Evolutionary conservation across 305 asterid genomes (phyloP), one percentile per base, ranked within the genome.

Genomic region (Ajuga reptans): DNA sequence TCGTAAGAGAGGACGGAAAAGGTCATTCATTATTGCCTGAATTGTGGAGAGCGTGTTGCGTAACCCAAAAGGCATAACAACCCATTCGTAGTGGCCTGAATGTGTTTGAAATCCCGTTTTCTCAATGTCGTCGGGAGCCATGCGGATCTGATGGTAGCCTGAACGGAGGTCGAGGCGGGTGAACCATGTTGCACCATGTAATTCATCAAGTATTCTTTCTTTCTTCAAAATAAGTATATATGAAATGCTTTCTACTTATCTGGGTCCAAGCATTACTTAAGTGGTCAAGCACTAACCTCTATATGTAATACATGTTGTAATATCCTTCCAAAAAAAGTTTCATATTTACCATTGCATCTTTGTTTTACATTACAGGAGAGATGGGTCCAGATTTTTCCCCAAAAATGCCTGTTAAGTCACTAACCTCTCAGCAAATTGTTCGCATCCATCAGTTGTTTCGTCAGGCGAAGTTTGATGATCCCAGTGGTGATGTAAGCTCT

Each of bases 391-490:
- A 87, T 78, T 91, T 91, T 72, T 73, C 83, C 79, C 82, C 85
- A 21, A 85, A 87, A 79, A 84, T 74, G 80, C 64, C 83, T 17
- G 95, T 89, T 60, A 91, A 84, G 75, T 84, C 96, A 55, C 85
- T 91, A 65, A 80, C 85, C 70, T 56, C 96, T 9, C 96, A 89
- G 87, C 97, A 91, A 82, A 86, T 91, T 75, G 95, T 89, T 57
- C 96, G 97, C 64, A 85, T 91, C 59, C 95, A 84, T 73, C 97
- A 91, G 83, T 78, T 91, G 76, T 89, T 91, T 86, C 96, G 96
- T 65, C 97, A 91, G 86, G 96, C 97, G 66, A 89, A 91, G 74
- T 91, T 89, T 80, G 93, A 91, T 64, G 96, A 91, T 78, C 97
- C 96, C 64, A 89, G 87, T 69, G 95, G 95, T 61, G 92, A 87